Evolutionary conservation across 106 monocot species (phyloP), one percentile per base, ranked within the genome.

Genomic region (Platanthera zijinensis): DNA sequence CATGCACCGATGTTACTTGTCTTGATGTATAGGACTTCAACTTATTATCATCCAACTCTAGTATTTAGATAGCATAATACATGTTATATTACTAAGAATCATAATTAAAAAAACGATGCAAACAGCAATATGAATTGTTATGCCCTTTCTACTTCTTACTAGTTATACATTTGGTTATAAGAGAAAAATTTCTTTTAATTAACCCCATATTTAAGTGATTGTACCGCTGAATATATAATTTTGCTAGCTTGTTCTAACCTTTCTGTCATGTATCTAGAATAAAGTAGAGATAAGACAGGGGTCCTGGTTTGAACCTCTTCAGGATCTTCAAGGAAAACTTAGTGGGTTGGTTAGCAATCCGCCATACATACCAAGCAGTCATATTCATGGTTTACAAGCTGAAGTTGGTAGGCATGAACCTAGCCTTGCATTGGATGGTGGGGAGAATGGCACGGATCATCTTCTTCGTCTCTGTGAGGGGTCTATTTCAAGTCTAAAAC

Each of bases 321-420:
- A 83, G 69, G 93, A 93, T 86, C 76, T 93, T 12, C 78, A 83
- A 75, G 96, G 96, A 32, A 87, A 86, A 47, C 84, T 96, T 39
- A 66, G 75, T 19, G 96, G 96, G 8, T 50, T 96, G 62, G 86
- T 96, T 8, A 93, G 96, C 76, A 96, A 96, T 68, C 96, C 96
- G 71, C 96, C 96, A 11, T 96, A 96, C 50, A 96, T 96, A 81
- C 96, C 96, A 28, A 96, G 86, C 68, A 48, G 81, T 74, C 54
- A 96, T 75, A 80, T 96, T 30, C 73, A 77, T 49, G 93, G 91
- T 9, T 81, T 96, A 69, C 96, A 96, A 82, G 82, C 85, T 49
- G 96, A 96, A 82, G 96, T 93, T 59, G 83, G 90, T 52, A 79
- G 61, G 63, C 87, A 96, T 72, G 96, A 96, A 73, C 96, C 96